Percentiles rank a stretch among this genome's conserved stretches.
These are phyloP conservation scores for Apiospora koreana DNA, from an alignment of 2,329 filamentous ascomycete species.

Conservation along the genomic window DNA sequence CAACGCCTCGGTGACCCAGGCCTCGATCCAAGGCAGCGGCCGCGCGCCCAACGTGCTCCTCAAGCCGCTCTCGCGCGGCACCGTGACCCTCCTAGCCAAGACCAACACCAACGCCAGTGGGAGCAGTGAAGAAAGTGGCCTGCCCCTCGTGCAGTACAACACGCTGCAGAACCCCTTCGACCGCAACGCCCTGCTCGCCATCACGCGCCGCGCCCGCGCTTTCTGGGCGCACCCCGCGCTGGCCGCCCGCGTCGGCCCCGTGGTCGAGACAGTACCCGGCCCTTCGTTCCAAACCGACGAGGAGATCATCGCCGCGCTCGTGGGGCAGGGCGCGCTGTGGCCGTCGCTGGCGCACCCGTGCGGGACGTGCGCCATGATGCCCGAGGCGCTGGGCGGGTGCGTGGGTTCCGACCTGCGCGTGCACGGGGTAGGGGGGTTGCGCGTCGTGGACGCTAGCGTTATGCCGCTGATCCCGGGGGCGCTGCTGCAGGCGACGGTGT, in stretches of 20 bases:
- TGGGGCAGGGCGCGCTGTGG: constrained; percentile 21
- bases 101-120: too few species aligned
- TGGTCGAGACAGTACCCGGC: constrained; percentile 34
- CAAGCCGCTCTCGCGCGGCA: neutral
- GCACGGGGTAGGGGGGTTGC: neutral
- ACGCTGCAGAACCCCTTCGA: constrained; percentile 51
- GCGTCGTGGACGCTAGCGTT: neutral
- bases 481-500: constrained; percentile 32
- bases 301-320: constrained; percentile 28
- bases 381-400: neutral
- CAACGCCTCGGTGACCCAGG: neutral
- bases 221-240: constrained; percentile 33
- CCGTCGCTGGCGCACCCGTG: constrained; percentile 24
- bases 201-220: constrained; percentile 38
- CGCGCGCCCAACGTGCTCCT: neutral
- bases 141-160: constrained; percentile 38
- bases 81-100: neutral
- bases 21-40: neutral
- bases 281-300: constrained; percentile 27
- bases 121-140: too few species aligned
- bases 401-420: neutral
- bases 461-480: constrained; percentile 30
- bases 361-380: constrained; percentile 4
- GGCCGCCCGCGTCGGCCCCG: constrained; percentile 32
- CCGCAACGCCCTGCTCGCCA: constrained; percentile 43